A percentile compares a stretch with the other conserved stretches of the same genome.
Conservation (phyloP, 352 stramenopile species). For the Phytopythium litorale region DNA sequence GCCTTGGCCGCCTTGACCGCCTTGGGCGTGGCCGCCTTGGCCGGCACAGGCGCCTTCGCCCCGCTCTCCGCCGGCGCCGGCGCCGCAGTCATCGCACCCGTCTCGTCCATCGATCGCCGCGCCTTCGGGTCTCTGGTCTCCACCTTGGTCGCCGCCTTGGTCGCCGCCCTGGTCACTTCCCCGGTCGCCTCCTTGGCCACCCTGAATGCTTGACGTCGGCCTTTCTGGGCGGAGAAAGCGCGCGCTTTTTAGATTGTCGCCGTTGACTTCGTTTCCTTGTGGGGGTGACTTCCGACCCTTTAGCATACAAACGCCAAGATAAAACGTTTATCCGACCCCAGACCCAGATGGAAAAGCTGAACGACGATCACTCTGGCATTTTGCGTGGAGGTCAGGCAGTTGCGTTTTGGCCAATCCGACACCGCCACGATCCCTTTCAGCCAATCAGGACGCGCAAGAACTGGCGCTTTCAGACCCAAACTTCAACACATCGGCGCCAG, state of each 20-base stretch:
- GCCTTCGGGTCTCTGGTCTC: not conserved
- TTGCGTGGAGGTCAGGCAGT: constrained; percentile 6
- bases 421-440: not conserved
- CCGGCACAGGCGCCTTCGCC: not conserved
- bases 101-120: not conserved
- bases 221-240: not conserved
- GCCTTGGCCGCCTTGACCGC: not conserved
- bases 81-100: not conserved
- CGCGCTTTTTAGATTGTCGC: constrained; percentile 4
- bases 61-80: not conserved
- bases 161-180: not conserved
- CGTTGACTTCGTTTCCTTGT: not conserved
- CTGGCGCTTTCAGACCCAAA: not conserved
- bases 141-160: not conserved
- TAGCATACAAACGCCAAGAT: not conserved
- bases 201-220: not conserved
- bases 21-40: constrained; percentile 3
- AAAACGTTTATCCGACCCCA: not conserved
- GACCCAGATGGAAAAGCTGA: constrained; percentile 3
- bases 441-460: not conserved
- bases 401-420: not conserved
- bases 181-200: not conserved
- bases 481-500: constrained; percentile 1
- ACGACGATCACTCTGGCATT: constrained; percentile 3
- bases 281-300: not conserved